phyloP scores from a whole-genome alignment of 1,284 basidiomycete species.

The Flammula alnicola region DNA sequence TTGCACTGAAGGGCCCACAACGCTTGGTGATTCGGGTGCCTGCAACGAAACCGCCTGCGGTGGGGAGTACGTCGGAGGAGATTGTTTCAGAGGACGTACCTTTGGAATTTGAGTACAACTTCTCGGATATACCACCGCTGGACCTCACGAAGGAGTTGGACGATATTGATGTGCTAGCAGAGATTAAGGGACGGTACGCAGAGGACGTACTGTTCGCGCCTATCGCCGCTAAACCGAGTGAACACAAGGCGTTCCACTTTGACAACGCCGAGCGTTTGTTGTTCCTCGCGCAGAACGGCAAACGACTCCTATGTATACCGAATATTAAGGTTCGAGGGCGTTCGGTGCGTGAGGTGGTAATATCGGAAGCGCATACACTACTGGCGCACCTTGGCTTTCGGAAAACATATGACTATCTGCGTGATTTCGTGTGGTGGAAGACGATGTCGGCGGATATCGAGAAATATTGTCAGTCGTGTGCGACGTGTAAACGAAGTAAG shows the following conservation, averaged over 20 bases:
- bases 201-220: no score
- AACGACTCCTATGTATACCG: neutral
- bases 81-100: no score
- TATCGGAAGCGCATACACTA: neutral
- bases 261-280: neutral
- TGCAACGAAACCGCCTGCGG: neutral
- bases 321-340: neutral
- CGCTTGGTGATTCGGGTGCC: neutral
- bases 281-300: neutral
- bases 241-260: neutral
- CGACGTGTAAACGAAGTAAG: conserved; percentile 30
- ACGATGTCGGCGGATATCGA: conserved; percentile 2
- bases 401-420: conserved; percentile 5
- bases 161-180: no score
- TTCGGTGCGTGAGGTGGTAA: neutral
- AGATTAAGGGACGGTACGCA: no score
- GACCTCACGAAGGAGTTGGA: no score
- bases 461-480: conserved; percentile 19
- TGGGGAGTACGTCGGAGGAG: no score
- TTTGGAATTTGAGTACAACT: no score
- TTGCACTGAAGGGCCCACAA: conserved; percentile 17
- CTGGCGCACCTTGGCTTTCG: neutral
- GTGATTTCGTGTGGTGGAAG: conserved; percentile 7
- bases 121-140: no score
- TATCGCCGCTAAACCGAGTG: neutral